Evolutionary conservation across 2,329 filamentous ascomycete genomes (phyloP), one percentile per base, ranked within the genome.

Genomic region (Ophiocordyceps camponoti-saundersi): DNA sequence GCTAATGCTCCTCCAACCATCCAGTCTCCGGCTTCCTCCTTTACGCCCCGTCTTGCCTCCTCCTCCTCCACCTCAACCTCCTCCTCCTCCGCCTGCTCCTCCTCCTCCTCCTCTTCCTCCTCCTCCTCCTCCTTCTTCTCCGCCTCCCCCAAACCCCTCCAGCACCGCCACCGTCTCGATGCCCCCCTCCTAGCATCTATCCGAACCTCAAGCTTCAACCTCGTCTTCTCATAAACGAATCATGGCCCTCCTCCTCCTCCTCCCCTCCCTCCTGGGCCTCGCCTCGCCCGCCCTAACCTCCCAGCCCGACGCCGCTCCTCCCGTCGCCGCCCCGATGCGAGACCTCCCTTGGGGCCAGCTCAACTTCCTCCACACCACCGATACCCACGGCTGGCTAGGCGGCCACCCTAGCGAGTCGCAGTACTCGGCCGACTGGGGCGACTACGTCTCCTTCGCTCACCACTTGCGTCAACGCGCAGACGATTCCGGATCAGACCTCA

Each of bases 301-400:
- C 49, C 92, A 98, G 63, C 90, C 90, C 11, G 79, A 77, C 48
- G 86, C 90, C 46, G 80, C 80, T n/a, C 65, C 75, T 40, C 86
- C 92, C 8, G 73, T 90, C 49, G 73, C 79, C 48, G 87, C 83
- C 47, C 89, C 88, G 43, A 77, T 96, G 65, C 81, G 90, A 57
- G 75, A 87, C 54, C 72, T 98, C 47, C 75, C 79, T 56, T 95
- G 89, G 86, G 89, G 85, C n/a, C 82, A 95, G 61, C 73, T 96
- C 58, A 96, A 96, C 70, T 93, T 95, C 62, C 66, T 98, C n/a
- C 89, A 94, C 59, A 96, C 92, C 0, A 96, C 92, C 40, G 85
- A 96, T 61, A 92, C 85, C 5, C 92, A 96, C 65, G 90, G 92
- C 56, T 98, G 92, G 92, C 81, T 93, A 59, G 87, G 79, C 11